A percentile compares a stretch with the other conserved stretches of the same genome.
Evolutionary conservation across 2,329 filamentous ascomycete genomes (phyloP).

Genomic region (Cytospora mali): DNA sequence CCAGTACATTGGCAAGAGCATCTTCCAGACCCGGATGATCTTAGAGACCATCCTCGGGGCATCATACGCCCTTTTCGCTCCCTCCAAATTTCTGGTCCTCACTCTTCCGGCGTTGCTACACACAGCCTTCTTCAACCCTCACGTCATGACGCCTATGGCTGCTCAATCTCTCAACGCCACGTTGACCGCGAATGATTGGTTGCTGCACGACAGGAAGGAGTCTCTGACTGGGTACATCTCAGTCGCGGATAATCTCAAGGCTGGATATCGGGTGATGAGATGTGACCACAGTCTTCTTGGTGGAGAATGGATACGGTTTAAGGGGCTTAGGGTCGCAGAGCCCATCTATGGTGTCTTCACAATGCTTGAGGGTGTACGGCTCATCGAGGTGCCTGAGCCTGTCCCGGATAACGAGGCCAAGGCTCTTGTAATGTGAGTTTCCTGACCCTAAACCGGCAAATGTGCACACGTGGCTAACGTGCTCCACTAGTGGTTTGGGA

Average conservation of each 20-base stretch:
- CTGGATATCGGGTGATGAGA: slow-evolving; percentile 78
- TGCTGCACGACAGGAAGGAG: slow-evolving; percentile 78
- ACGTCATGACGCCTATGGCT: slow-evolving; percentile 65
- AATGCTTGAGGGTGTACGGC: slow-evolving; percentile 87
- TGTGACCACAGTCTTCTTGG: slow-evolving; percentile 94
- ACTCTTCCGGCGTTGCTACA: slow-evolving; percentile 74
- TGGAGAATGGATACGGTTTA: slow-evolving; percentile 77
- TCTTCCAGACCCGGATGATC: slow-evolving; percentile 70
- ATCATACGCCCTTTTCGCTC: slow-evolving; percentile 66
- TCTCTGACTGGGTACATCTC: slow-evolving; percentile 92
- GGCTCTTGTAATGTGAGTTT: slow-evolving; percentile 77
- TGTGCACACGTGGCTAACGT: slow-evolving; percentile 27
- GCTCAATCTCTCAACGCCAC: slow-evolving; percentile 66
- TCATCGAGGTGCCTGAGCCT: slow-evolving; percentile 64
- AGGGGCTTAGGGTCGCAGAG: slow-evolving; percentile 66
- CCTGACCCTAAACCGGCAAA: background rate
- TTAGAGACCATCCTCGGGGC: slow-evolving; percentile 69
- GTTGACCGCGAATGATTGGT: slow-evolving; percentile 68
- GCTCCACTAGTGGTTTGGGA: slow-evolving; percentile 73
- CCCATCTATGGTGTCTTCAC: slow-evolving; percentile 96
- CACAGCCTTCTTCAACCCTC: slow-evolving; percentile 71
- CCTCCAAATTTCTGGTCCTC: slow-evolving; percentile 68
- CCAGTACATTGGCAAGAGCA: slow-evolving; percentile 59
- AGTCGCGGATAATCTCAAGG: slow-evolving; percentile 73
- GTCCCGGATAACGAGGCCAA: slow-evolving; percentile 67